A percentile compares a stretch with the other conserved stretches of the same genome.
Evolutionary conservation across 2,329 filamentous ascomycete genomes (phyloP).

Genomic region (Colletotrichum aenigma): DNA sequence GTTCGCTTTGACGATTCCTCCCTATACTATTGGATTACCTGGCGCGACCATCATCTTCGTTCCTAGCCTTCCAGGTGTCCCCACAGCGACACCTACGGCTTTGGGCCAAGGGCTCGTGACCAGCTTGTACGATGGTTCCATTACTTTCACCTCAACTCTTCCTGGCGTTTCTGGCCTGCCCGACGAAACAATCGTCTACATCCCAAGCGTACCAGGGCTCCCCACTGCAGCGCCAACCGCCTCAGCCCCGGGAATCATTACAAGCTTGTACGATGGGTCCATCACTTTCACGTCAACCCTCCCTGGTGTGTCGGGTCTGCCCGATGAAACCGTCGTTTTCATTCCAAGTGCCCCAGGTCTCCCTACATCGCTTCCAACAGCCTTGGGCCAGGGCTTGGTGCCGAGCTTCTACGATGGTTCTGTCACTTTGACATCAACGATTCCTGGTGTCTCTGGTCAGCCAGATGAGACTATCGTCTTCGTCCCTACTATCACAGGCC

Average conservation of each 20-base stretch:
- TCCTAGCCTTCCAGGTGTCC: neutral
- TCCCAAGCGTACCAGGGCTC: neutral
- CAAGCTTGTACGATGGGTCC: neutral
- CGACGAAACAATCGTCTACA: neutral
- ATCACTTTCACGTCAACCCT: neutral
- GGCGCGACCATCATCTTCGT: slow-evolving; percentile 1
- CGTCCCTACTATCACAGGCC: neutral
- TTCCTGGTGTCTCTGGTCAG: neutral
- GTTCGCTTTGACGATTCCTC: neutral
- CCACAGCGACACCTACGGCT: neutral
- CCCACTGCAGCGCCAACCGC: neutral
- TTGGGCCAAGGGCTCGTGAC: slow-evolving; percentile 1
- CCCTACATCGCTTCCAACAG: neutral
- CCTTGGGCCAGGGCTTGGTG: neutral
- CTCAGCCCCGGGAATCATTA: neutral
- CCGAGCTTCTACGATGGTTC: slow-evolving; percentile 11
- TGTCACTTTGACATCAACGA: neutral
- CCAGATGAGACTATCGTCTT: neutral
- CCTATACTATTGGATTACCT: neutral
- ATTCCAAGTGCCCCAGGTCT: neutral
- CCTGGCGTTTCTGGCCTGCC: neutral
- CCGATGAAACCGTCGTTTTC: neutral
- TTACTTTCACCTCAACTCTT: neutral
- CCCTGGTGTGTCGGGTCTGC: neutral
- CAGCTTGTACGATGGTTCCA: slow-evolving; percentile 3